phyloP scores from a whole-genome alignment of 257 asterid genomes.

The Striga asiatica region DNA sequence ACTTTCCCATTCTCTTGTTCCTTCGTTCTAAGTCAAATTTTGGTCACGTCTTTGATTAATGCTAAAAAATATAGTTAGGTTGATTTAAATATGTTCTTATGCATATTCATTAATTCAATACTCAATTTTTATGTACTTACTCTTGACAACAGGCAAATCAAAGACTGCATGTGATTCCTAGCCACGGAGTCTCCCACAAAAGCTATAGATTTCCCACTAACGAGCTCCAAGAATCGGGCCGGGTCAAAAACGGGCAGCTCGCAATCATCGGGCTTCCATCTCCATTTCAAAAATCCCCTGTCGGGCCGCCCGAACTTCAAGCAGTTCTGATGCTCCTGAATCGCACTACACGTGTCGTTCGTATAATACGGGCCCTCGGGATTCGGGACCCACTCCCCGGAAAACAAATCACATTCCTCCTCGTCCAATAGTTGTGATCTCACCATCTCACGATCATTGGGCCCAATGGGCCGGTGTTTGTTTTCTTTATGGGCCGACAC shows the following conservation, averaged over 20 bases:
- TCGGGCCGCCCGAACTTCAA: slow-evolving; percentile 72
- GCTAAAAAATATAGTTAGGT: too few species aligned
- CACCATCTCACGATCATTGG: background rate
- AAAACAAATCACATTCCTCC: slow-evolving; percentile 36
- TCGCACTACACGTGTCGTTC: slow-evolving; percentile 46
- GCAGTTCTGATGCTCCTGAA: slow-evolving; percentile 83
- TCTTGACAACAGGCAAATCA: slow-evolving; percentile 64
- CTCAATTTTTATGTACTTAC: slow-evolving; percentile 35
- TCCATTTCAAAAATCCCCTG: slow-evolving; percentile 53
- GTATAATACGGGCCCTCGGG: slow-evolving; percentile 65
- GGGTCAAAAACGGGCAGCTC: slow-evolving; percentile 66
- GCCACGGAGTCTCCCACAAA: slow-evolving; percentile 90
- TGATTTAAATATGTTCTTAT: too few species aligned
- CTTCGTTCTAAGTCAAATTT: too few species aligned
- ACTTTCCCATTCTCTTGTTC: too few species aligned
- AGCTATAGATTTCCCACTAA: slow-evolving; percentile 61
- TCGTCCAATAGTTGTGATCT: background rate
- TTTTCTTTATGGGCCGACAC: background rate
- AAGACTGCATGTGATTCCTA: slow-evolving; percentile 78
- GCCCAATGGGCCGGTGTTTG: too few species aligned
- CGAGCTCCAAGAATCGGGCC: slow-evolving; percentile 32
- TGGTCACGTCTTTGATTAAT: too few species aligned
- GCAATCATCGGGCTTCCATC: slow-evolving; percentile 75
- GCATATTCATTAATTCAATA: too few species aligned
- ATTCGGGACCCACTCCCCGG: slow-evolving; percentile 62